These are phyloP conservation scores for Scedosporium boydii DNA, from an alignment of 2,329 filamentous ascomycete species.

Conservation along the genomic window DNA sequence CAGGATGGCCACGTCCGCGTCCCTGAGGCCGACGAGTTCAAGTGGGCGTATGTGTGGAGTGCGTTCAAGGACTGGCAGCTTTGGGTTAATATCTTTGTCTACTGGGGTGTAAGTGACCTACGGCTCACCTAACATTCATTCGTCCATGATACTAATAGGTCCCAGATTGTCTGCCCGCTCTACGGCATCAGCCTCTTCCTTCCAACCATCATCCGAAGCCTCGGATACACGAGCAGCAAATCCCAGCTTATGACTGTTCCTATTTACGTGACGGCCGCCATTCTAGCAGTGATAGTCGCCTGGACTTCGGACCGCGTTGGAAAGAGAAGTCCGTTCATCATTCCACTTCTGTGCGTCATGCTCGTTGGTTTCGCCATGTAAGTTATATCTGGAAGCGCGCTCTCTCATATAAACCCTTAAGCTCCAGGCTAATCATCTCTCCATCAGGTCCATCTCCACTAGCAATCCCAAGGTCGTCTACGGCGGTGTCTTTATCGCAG, in stretches of 20 bases:
- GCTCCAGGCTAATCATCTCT: conserved; percentile 13
- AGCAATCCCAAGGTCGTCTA: conserved; percentile 34
- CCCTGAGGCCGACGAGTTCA: conserved; percentile 46
- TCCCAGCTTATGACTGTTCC: conserved; percentile 19
- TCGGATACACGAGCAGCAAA: conserved; percentile 16
- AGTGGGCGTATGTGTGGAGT: conserved; percentile 42
- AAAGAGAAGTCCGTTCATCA: conserved; percentile 24
- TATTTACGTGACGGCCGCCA: conserved; percentile 14
- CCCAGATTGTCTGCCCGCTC: conserved; percentile 12
- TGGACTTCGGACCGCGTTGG: conserved; percentile 12
- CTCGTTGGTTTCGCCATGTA: conserved; percentile 42
- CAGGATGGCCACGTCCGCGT: conserved; percentile 40
- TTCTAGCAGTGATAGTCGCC: conserved; percentile 13
- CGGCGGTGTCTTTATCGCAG: conserved; percentile 35
- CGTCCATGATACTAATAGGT: background rate
- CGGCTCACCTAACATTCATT: background rate
- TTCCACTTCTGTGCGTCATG: conserved; percentile 42
- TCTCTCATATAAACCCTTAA: background rate
- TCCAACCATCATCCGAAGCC: conserved; percentile 14
- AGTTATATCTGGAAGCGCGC: conserved; percentile 9
- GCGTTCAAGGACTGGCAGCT: conserved; percentile 52
- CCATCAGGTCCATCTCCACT: conserved; percentile 29
- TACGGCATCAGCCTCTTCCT: conserved; percentile 34
- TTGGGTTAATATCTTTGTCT: conserved; percentile 31
- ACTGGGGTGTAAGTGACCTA: conserved; percentile 50